Conservation (phyloP, 179 eudicot genomes). For the Vitellaria paradoxa region DNA sequence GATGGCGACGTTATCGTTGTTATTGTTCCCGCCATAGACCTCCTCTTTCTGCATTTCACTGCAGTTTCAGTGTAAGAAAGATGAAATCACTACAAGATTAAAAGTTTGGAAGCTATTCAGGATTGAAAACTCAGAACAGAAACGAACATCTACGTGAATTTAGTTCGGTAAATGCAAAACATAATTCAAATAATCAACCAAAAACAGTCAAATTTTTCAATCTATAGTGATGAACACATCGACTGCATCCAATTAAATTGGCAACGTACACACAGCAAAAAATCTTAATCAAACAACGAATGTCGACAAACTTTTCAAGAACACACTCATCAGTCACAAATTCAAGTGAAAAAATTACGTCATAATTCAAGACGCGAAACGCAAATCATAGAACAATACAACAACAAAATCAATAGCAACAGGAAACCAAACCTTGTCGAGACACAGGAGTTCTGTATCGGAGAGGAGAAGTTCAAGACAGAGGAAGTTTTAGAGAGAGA, state of each 20-base stretch:
- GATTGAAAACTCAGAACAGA: not conserved
- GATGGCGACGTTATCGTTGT: slow-evolving; percentile 2
- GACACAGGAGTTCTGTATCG: no score
- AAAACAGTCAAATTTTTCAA: not conserved
- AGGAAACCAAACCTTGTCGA: no score
- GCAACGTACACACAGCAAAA: not conserved
- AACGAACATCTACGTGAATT: not conserved
- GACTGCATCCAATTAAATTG: not conserved
- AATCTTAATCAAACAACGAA: not conserved
- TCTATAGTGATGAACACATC: not conserved
- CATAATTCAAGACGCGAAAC: no score
- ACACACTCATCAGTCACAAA: not conserved
- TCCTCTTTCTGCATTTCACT: slow-evolving; percentile 18
- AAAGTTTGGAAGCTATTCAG: not conserved
- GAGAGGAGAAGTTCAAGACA: no score
- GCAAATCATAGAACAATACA: no score
- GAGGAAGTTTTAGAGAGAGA: no score
- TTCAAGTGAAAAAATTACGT: not conserved
- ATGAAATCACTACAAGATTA: not conserved
- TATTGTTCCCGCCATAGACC: slow-evolving; percentile 2
- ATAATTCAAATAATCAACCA: not conserved
- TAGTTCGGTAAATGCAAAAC: no score
- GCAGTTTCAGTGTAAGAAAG: not conserved
- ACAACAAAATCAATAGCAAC: no score
- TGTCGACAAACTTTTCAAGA: not conserved